Percentiles rank a stretch among this genome's conserved stretches.
Conservation (phyloP, 768 basidiomycete species). For the Termitomyces sp. region DNA sequence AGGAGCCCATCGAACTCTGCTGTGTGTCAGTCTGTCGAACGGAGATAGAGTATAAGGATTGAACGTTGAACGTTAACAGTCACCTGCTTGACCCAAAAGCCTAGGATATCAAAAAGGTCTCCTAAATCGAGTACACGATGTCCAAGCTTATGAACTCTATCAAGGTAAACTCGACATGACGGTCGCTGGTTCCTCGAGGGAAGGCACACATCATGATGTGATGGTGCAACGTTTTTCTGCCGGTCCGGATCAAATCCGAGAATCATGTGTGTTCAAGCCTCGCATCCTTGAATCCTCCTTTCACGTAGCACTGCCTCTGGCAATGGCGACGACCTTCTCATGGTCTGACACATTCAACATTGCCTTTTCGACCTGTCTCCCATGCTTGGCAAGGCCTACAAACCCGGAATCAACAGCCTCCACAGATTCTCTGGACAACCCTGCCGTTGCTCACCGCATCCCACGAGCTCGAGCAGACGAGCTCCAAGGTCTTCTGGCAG, state of each 20-base stretch:
- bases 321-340: constrained; percentile 40
- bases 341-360: constrained; percentile 62
- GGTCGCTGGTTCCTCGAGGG: no score
- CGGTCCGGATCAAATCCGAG: background rate
- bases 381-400: constrained; percentile 42
- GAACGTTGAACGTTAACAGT: background rate
- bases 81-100: background rate
- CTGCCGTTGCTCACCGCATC: constrained; percentile 29
- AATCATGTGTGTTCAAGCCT: background rate
- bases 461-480: constrained; percentile 34
- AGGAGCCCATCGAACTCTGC: no score
- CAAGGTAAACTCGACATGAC: no score
- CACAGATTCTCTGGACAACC: constrained; percentile 19
- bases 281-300: background rate
- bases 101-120: background rate
- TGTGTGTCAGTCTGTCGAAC: background rate
- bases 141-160: background rate
- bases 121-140: background rate
- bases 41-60: background rate
- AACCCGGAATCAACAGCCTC: constrained; percentile 15
- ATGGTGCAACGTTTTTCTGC: background rate
- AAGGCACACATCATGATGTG: no score
- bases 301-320: background rate
- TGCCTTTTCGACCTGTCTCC: constrained; percentile 55
- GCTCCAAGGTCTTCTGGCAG: constrained; percentile 36